These are phyloP conservation scores for Trichoderma sp. DNA, from an alignment of 2,329 filamentous ascomycete genomes.

Conservation along the genomic window DNA sequence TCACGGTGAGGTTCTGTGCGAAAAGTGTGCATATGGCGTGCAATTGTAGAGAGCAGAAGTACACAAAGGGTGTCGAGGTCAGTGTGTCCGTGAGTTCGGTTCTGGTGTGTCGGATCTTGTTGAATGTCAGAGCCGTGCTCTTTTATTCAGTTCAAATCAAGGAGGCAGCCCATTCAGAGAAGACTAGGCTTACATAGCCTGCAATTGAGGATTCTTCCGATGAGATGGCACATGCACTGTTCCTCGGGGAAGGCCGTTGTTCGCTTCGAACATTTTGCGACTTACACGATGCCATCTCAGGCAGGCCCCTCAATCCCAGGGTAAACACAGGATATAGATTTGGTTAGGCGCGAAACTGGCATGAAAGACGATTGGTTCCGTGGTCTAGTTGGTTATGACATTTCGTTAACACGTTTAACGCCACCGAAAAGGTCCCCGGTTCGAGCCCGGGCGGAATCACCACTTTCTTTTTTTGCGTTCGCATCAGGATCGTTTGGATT, in stretches of 20 bases:
- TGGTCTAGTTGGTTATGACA: slow-evolving; percentile 29
- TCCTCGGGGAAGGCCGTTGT: no score
- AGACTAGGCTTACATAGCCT: neutral
- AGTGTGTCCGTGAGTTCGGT: no score
- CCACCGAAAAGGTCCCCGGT: slow-evolving; percentile 28
- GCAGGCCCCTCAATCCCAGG: no score
- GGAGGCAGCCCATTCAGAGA: neutral
- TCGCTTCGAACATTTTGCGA: no score
- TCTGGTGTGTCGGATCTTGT: no score
- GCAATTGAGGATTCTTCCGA: no score
- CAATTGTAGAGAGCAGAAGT: neutral
- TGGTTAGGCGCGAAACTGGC: neutral
- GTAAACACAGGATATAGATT: no score
- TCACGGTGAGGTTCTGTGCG: neutral
- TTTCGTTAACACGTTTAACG: slow-evolving; percentile 26
- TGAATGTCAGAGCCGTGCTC: no score
- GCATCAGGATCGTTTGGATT: no score
- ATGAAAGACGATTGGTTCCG: slow-evolving; percentile 21
- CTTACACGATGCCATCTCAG: no score
- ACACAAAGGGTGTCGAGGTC: no score
- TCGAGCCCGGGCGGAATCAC: slow-evolving; percentile 28
- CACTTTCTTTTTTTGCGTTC: slow-evolving; percentile 7
- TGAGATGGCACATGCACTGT: neutral
- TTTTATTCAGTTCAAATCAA: no score
- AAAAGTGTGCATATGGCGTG: neutral